These are phyloP conservation scores for Leccinum glutinopallens DNA, from an alignment of 1,284 basidiomycete genomes.

Conservation along the genomic window DNA sequence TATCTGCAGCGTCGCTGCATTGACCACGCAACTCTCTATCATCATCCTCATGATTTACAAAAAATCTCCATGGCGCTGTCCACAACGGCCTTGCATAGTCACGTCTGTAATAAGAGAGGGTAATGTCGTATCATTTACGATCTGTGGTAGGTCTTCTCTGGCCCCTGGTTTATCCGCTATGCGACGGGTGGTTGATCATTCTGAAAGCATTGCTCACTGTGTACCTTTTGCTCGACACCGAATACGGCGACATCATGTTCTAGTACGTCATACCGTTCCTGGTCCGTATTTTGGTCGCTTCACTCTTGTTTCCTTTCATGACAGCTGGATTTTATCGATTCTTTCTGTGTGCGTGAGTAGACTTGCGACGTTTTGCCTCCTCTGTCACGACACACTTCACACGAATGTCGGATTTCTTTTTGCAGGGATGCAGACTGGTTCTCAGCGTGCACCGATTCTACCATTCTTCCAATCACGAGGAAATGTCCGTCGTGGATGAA, in stretches of 20 bases:
- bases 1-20: slow-evolving; percentile 5
- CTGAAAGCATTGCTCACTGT: slow-evolving; percentile 13
- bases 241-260: slow-evolving; percentile 17
- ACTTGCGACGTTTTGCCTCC: background rate
- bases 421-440: slow-evolving; percentile 15
- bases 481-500: background rate
- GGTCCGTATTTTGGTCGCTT: background rate
- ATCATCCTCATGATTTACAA: slow-evolving; percentile 14
- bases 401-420: background rate
- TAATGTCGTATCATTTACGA: slow-evolving; percentile 4
- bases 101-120: slow-evolving; percentile 12
- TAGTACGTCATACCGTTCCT: slow-evolving; percentile 11
- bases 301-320: background rate
- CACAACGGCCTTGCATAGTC: slow-evolving; percentile 3
- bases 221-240: slow-evolving; percentile 12
- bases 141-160: slow-evolving; percentile 10
- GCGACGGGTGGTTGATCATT: background rate
- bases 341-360: slow-evolving; percentile 15
- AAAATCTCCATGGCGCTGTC: background rate
- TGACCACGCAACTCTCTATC: slow-evolving; percentile 12
- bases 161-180: background rate
- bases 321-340: slow-evolving; percentile 15
- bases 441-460: slow-evolving; percentile 13
- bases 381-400: background rate
- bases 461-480: background rate